A percentile compares a stretch with the other conserved stretches of the same genome.
Evolutionary conservation across 805 yeast genomes (phyloP).

Genomic region (Sugiyamaella smithiae): DNA sequence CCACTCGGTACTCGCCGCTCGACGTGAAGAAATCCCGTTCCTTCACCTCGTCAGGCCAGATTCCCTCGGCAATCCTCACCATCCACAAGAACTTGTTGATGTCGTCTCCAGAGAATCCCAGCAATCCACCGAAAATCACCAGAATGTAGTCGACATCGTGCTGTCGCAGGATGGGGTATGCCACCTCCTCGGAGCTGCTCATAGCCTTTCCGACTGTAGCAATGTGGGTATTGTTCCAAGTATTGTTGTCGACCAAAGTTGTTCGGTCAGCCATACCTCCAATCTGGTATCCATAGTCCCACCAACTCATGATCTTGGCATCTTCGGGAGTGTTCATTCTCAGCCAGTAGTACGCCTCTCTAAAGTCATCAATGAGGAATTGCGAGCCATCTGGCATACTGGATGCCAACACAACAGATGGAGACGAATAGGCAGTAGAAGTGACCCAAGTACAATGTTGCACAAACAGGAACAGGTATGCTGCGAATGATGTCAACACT

Average conservation of each 20-base stretch:
- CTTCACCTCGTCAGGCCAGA: slow-evolving; percentile 97
- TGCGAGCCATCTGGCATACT: slow-evolving; percentile 80
- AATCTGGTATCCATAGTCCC: slow-evolving; percentile 99
- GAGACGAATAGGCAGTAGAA: slow-evolving; percentile 91
- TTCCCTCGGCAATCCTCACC: slow-evolving; percentile 98
- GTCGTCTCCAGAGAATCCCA: slow-evolving; percentile 96
- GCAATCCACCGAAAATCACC: slow-evolving; percentile 87
- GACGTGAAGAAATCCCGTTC: slow-evolving; percentile 83
- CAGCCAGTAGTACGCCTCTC: slow-evolving; percentile 99
- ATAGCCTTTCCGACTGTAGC: slow-evolving; percentile 99
- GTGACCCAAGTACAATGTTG: slow-evolving; percentile 98
- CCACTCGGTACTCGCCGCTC: slow-evolving; percentile 85
- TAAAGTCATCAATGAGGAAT: slow-evolving; percentile 86
- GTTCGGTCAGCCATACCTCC: slow-evolving; percentile 99
- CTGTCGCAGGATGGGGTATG: slow-evolving; percentile 82
- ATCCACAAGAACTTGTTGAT: slow-evolving; percentile 96
- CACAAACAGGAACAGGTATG: slow-evolving; percentile 78
- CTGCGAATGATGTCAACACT: slow-evolving; percentile 65
- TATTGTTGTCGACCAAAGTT: slow-evolving; percentile 95
- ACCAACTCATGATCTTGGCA: slow-evolving; percentile 96
- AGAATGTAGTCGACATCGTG: slow-evolving; percentile 95
- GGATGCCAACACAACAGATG: slow-evolving; percentile 92
- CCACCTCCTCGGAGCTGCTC: slow-evolving; percentile 83
- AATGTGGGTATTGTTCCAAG: slow-evolving; percentile 99
- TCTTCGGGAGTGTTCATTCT: slow-evolving; percentile 97